These are phyloP conservation scores for Diplodia intermedia DNA, from an alignment of 2,329 filamentous ascomycete genomes.

Conservation along the genomic window DNA sequence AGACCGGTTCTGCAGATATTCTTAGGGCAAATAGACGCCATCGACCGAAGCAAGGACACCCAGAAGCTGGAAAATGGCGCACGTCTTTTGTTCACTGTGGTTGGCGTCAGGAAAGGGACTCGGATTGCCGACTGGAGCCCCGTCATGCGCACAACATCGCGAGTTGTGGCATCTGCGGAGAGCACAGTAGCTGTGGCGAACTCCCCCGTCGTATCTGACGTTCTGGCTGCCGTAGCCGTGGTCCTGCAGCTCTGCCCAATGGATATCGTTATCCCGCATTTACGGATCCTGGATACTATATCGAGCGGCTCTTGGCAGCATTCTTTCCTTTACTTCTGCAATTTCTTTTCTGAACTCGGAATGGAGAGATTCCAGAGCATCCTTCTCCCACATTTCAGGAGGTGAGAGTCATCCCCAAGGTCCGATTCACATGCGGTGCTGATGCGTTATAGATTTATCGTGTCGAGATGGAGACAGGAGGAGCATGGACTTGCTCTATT, in stretches of 20 bases:
- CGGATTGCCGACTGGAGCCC: conserved; percentile 75
- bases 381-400: conserved; percentile 82
- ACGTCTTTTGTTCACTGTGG: conserved; percentile 69
- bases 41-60: neutral
- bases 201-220: conserved; percentile 34
- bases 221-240: conserved; percentile 63
- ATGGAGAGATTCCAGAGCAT: conserved; percentile 76
- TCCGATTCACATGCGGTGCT: conserved; percentile 31
- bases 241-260: conserved; percentile 78
- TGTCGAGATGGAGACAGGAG: conserved; percentile 49
- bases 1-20: conserved; percentile 69
- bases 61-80: conserved; percentile 39
- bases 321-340: conserved; percentile 86
- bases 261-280: conserved; percentile 75
- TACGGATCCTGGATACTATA: conserved; percentile 70
- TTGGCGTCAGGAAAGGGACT: conserved; percentile 81
- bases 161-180: conserved; percentile 41
- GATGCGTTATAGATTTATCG: conserved; percentile 68
- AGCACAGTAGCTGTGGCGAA: conserved; percentile 32
- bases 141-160: conserved; percentile 59
- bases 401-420: conserved; percentile 52
- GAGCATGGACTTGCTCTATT: conserved; percentile 42
- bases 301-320: conserved; percentile 69
- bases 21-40: conserved; percentile 35
- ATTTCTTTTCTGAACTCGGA: conserved; percentile 77